Base-by-base conservation (phyloP, 768 basidiomycete genomes). In the Calocybe gangraenosa region DNA sequence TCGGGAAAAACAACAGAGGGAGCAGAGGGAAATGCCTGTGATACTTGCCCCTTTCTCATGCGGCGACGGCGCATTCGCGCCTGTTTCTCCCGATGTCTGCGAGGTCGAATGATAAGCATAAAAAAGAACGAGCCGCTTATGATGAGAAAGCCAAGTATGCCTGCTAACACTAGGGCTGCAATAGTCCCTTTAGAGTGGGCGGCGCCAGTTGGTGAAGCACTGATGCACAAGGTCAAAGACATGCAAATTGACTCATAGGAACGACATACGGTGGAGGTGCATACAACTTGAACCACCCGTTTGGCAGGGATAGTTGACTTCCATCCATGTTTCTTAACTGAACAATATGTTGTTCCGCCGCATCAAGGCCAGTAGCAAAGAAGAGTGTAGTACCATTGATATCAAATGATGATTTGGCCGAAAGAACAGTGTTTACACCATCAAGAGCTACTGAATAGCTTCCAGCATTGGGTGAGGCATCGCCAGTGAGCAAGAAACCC, bases 101-200 rank as follows among this genome's bases (percentile, higher is more conserved):
- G 76, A 11, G 79, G 76, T 9, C 80, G 74, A 40, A 73, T 65
- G 41, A 76, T 59, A 40, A 70, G 65, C 46, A 71, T 66, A 51
- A 65, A 76, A 49, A 73, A 70, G 1, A 79, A 56, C 11, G 61
- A 28, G 21, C 67, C 60, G 37, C 65, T 63, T 7, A 74, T 47
- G 3, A 80, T 47, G 21, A 82, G 42, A 53, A 79, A 66, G 20
- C 73, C 70, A 7, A 87, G 64, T 15, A 79, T 58, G 17, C 73
- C 70, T 2, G 78, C 82, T 2, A 88, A 67, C 8, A 71, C 73
- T 22, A 85, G 66, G 0, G 84, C 86, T 15, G 84, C 84, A 43
- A 86, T 78, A 1, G 84, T 80, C 34, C 85, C 83, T 48, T 65
- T 65, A 1, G 75, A 48, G 15, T 70, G 63, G 23, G 46, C 40